These are phyloP conservation scores for Trichophyton schoenleinii DNA, from an alignment of 2,329 filamentous ascomycete species.

Conservation along the genomic window DNA sequence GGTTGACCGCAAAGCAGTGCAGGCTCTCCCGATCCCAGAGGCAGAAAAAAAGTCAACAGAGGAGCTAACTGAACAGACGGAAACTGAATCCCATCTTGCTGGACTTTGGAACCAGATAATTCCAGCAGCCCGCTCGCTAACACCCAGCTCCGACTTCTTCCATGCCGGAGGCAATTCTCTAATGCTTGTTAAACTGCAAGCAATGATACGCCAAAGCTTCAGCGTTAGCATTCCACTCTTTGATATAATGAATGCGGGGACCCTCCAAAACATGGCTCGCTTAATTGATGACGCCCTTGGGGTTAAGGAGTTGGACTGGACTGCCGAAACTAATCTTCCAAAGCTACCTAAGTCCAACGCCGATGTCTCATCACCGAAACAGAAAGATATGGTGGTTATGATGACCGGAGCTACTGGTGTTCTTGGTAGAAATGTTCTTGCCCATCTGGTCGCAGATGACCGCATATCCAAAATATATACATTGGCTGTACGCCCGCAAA, in stretches of 20 bases:
- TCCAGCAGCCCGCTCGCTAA: background rate
- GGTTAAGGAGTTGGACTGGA: background rate
- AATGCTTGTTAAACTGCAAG: slow-evolving; percentile 24
- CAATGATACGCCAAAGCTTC: slow-evolving; percentile 24
- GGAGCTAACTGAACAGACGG: background rate
- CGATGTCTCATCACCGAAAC: background rate
- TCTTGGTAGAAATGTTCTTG: slow-evolving; percentile 30
- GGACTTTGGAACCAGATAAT: slow-evolving; percentile 5
- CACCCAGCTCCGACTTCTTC: slow-evolving; percentile 15
- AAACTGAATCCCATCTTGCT: background rate
- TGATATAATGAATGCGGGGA: slow-evolving; percentile 29
- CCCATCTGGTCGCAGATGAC: slow-evolving; percentile 22
- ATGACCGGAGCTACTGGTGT: slow-evolving; percentile 26
- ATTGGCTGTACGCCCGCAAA: slow-evolving; percentile 24
- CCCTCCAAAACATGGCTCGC: slow-evolving; percentile 18
- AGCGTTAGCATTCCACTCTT: slow-evolving; percentile 21
- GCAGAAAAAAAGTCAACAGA: background rate
- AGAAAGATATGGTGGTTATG: slow-evolving; percentile 2
- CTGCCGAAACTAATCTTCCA: background rate
- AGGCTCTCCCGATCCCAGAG: slow-evolving; percentile 6
- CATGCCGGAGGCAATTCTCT: slow-evolving; percentile 21
- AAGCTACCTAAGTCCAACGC: background rate
- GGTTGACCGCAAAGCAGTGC: slow-evolving; percentile 7
- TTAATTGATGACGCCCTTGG: background rate
- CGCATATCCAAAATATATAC: slow-evolving; percentile 32